Evolutionary conservation across 768 basidiomycete genomes (phyloP).

Genomic region (Boletus barrowsii): DNA sequence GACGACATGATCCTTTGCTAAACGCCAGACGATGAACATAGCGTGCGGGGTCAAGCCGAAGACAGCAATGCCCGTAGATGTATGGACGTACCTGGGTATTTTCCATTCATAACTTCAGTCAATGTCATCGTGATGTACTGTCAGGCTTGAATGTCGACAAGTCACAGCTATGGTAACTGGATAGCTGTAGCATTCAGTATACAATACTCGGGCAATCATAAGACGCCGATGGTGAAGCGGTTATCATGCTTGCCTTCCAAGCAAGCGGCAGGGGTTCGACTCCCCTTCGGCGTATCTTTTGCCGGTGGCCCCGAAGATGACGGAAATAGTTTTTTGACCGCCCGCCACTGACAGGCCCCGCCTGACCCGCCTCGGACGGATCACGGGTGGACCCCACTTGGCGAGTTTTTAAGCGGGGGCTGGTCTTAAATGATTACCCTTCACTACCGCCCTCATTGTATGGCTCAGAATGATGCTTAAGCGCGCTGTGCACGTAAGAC

Average conservation of each 20-base stretch:
- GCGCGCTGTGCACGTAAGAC: constrained; percentile 17
- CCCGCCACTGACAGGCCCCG: too few species aligned
- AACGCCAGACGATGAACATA: background rate
- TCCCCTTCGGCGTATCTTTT: constrained; percentile 53
- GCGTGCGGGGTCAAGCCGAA: background rate
- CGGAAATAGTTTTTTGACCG: background rate
- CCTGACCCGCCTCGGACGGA: constrained; percentile 10
- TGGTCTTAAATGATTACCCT: background rate
- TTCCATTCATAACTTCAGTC: constrained; percentile 7
- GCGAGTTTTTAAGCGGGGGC: constrained; percentile 7
- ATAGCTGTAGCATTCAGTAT: too few species aligned
- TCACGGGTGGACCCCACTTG: constrained; percentile 1
- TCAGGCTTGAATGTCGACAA: too few species aligned
- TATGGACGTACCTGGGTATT: constrained; percentile 21
- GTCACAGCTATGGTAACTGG: too few species aligned
- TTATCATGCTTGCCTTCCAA: constrained; percentile 93
- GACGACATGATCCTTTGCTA: constrained; percentile 51
- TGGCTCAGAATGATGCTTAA: constrained; percentile 14
- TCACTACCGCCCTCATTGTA: background rate
- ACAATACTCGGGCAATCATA: too few species aligned
- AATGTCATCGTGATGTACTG: constrained; percentile 11
- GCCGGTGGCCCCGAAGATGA: background rate
- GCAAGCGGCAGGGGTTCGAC: constrained; percentile 75
- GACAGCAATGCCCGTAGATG: background rate
- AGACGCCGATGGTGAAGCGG: constrained; percentile 78